A percentile compares a stretch with the other conserved stretches of the same genome.
Conservation (phyloP, 2,329 filamentous ascomycete species). For the Capronia coronata region DNA sequence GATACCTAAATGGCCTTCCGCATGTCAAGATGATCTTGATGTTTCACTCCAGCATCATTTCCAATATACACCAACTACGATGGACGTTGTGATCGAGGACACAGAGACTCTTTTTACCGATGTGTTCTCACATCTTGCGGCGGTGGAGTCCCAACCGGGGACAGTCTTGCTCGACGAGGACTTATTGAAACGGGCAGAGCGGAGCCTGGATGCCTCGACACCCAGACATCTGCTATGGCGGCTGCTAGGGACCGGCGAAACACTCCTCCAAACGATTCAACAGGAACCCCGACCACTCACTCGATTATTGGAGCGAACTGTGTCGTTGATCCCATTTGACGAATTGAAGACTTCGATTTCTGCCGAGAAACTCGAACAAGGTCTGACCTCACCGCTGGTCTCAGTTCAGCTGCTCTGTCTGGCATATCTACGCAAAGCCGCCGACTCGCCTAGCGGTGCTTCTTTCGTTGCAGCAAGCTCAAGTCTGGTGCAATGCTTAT, state of each 20-base stretch:
- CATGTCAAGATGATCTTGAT: background rate
- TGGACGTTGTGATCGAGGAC: slow-evolving; percentile 26
- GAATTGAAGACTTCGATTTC: slow-evolving; percentile 45
- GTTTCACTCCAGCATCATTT: too few species aligned
- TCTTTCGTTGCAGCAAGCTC: slow-evolving; percentile 53
- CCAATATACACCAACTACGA: background rate
- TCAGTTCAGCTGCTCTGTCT: slow-evolving; percentile 54
- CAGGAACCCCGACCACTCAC: slow-evolving; percentile 53
- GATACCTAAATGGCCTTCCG: background rate
- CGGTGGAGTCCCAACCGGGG: slow-evolving; percentile 17
- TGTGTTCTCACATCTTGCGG: slow-evolving; percentile 25
- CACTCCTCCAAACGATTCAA: slow-evolving; percentile 37
- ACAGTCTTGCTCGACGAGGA: slow-evolving; percentile 22
- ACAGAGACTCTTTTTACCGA: slow-evolving; percentile 20
- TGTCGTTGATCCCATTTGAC: slow-evolving; percentile 45
- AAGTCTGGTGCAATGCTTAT: slow-evolving; percentile 48
- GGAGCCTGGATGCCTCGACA: slow-evolving; percentile 23
- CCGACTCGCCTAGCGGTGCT: slow-evolving; percentile 46
- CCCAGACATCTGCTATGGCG: slow-evolving; percentile 22
- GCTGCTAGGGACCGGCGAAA: slow-evolving; percentile 22
- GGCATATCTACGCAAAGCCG: slow-evolving; percentile 52
- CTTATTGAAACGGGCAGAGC: slow-evolving; percentile 25
- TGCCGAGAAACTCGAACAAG: slow-evolving; percentile 49
- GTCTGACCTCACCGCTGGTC: slow-evolving; percentile 45
- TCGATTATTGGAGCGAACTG: slow-evolving; percentile 47